A percentile compares a stretch with the other conserved stretches of the same genome.
These are phyloP conservation scores for Grosmannia clavigera DNA, from an alignment of 2,329 filamentous ascomycete species.

Conservation along the genomic window DNA sequence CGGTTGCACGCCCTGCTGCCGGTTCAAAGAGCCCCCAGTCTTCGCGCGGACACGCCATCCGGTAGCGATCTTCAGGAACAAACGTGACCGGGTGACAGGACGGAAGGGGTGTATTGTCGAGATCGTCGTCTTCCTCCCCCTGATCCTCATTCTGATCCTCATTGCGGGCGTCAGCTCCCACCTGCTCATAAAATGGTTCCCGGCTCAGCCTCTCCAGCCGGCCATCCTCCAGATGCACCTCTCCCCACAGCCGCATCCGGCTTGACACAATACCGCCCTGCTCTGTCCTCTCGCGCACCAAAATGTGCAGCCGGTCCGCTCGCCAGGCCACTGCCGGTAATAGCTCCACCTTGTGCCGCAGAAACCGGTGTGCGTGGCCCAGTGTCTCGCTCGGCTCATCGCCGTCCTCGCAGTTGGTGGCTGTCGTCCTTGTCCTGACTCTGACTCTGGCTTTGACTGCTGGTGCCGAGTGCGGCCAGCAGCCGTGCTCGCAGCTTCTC, in stretches of 20 bases:
- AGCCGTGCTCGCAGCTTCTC: slow-evolving; percentile 22
- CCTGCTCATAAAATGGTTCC: slow-evolving; percentile 12
- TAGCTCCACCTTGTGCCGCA: slow-evolving; percentile 38
- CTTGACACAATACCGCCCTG: slow-evolving; percentile 18
- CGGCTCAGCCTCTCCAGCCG: slow-evolving; percentile 14
- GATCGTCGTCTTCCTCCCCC: not conserved
- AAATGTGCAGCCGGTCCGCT: slow-evolving; percentile 34
- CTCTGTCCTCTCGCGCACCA: slow-evolving; percentile 33
- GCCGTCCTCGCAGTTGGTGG: slow-evolving; percentile 20
- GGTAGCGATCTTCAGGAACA: slow-evolving; percentile 4
- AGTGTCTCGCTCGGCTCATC: slow-evolving; percentile 33
- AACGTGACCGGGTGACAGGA: slow-evolving; percentile 3
- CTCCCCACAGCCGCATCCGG: slow-evolving; percentile 46
- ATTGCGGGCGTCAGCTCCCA: not conserved
- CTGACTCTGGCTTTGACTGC: not conserved
- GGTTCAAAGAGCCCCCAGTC: slow-evolving; percentile 3
- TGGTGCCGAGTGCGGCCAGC: slow-evolving; percentile 19
- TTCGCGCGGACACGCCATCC: slow-evolving; percentile 3
- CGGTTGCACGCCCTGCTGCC: not conserved
- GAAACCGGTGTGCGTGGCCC: slow-evolving; percentile 32
- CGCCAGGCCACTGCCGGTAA: slow-evolving; percentile 37
- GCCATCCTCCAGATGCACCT: slow-evolving; percentile 24
- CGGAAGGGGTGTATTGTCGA: slow-evolving; percentile 1
- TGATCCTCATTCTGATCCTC: not conserved
- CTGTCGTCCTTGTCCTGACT: not conserved